Conservation (phyloP, 2,329 filamentous ascomycete species). For the Aureobasidium melanogenum region DNA sequence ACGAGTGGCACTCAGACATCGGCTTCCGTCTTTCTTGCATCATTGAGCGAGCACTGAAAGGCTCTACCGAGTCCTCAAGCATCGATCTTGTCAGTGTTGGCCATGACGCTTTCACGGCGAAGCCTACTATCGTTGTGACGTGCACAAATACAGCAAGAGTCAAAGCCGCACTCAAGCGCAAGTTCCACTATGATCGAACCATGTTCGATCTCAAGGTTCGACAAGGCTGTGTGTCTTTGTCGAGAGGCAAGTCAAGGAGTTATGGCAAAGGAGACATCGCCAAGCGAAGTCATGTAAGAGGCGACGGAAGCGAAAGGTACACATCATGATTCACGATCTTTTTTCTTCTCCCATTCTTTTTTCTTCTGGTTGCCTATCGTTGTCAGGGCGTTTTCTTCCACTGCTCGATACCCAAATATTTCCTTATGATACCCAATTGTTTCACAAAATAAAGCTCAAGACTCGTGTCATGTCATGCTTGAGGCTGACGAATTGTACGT, state of each 20-base stretch:
- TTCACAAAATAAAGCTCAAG: neutral
- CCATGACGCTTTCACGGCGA: constrained; percentile 54
- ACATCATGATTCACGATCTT: constrained; percentile 2
- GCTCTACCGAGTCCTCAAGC: constrained; percentile 66
- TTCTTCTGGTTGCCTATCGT: neutral
- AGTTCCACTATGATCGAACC: constrained; percentile 58
- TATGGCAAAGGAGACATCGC: constrained; percentile 1
- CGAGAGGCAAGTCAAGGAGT: constrained; percentile 14
- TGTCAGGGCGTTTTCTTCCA: neutral
- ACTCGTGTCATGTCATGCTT: constrained; percentile 2
- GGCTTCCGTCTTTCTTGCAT: constrained; percentile 67
- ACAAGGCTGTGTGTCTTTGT: constrained; percentile 39
- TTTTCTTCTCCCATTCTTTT: neutral
- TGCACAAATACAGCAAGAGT: constrained; percentile 69
- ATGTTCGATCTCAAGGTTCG: constrained; percentile 63
- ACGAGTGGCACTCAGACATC: constrained; percentile 62
- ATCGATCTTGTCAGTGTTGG: constrained; percentile 70
- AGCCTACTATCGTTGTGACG: constrained; percentile 66
- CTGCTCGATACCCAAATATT: constrained; percentile 9
- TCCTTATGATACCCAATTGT: neutral
- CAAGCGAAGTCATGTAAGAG: constrained; percentile 23
- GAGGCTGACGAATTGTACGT: constrained; percentile 8
- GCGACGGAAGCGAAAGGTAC: constrained; percentile 15
- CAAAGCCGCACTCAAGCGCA: constrained; percentile 60
- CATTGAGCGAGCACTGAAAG: constrained; percentile 61